phyloP scores from a whole-genome alignment of 1,139 yeast species.

The Spencermartinsiella ligniputridi region DNA sequence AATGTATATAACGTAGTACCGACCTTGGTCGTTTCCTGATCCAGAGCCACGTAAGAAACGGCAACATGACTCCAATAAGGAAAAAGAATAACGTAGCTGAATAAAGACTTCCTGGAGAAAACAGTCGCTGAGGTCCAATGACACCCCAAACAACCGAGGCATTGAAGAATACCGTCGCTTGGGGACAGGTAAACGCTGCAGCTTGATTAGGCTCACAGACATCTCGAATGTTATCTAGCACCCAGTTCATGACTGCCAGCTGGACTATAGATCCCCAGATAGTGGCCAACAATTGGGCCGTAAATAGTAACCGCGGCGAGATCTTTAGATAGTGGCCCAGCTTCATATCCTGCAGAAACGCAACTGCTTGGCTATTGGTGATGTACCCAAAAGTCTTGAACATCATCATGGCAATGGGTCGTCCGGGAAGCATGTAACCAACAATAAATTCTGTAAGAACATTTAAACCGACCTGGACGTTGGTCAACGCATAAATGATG shows the following conservation, averaged over 20 bases:
- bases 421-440: conserved; percentile 62
- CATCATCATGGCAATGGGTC: conserved; percentile 57
- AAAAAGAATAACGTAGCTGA: conserved; percentile 43
- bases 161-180: conserved; percentile 45
- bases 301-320: conserved; percentile 57
- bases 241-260: conserved; percentile 45
- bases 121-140: conserved; percentile 53
- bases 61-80: conserved; percentile 43
- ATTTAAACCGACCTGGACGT: conserved; percentile 50
- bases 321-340: conserved; percentile 59
- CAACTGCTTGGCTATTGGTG: conserved; percentile 54
- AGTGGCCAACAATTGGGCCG: conserved; percentile 44
- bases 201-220: conserved; percentile 47
- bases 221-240: conserved; percentile 40
- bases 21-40: conserved; percentile 48
- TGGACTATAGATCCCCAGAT: conserved; percentile 36
- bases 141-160: conserved; percentile 66
- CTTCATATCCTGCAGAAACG: conserved; percentile 55
- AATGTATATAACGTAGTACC: conserved; percentile 40
- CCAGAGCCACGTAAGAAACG: conserved; percentile 44
- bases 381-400: conserved; percentile 59
- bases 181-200: conserved; percentile 47
- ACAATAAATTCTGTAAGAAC: conserved; percentile 58
- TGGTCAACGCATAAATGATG: conserved; percentile 52
- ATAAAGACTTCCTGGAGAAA: conserved; percentile 37